These are phyloP conservation scores for Leccinum variicolor DNA, from an alignment of 768 basidiomycete genomes.

Conservation along the genomic window DNA sequence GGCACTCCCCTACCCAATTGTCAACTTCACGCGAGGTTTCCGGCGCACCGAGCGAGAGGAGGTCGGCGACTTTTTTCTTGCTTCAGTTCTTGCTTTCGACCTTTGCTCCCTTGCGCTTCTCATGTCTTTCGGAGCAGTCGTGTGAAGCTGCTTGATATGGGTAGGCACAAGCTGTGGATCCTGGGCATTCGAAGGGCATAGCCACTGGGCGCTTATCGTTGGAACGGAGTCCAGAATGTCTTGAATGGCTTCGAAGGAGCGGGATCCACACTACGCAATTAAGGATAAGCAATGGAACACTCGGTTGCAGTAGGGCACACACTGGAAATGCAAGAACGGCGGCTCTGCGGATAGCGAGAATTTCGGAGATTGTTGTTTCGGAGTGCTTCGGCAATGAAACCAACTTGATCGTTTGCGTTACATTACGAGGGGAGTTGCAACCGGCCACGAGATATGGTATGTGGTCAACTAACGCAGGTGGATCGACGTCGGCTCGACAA, in stretches of 20 bases:
- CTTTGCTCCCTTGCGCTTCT: constrained; percentile 62
- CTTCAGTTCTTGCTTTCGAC: constrained; percentile 44
- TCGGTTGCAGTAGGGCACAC: constrained; percentile 21
- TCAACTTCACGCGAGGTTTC: constrained; percentile 22
- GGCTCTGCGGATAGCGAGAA: constrained; percentile 62
- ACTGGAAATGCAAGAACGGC: constrained; percentile 70
- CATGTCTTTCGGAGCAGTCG: constrained; percentile 78
- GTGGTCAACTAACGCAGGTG: constrained; percentile 68
- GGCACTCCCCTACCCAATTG: constrained; percentile 5
- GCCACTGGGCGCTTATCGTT: constrained; percentile 64
- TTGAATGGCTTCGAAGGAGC: constrained; percentile 34
- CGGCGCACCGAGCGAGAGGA: constrained; percentile 13
- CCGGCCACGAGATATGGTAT: constrained; percentile 75
- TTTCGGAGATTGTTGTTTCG: constrained; percentile 55
- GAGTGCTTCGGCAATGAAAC: constrained; percentile 66
- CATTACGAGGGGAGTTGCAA: constrained; percentile 50
- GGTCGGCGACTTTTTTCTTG: constrained; percentile 33
- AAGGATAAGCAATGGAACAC: constrained; percentile 1
- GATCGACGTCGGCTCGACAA: constrained; percentile 74
- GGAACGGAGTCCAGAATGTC: constrained; percentile 50
- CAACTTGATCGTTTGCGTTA: constrained; percentile 45
- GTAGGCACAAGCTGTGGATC: constrained; percentile 52
- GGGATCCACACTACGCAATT: constrained; percentile 37
- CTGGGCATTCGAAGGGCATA: constrained; percentile 28
- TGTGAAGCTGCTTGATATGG: constrained; percentile 78